These are phyloP conservation scores for Salvia hispanica DNA, from an alignment of 257 asterid species.

Conservation along the genomic window DNA sequence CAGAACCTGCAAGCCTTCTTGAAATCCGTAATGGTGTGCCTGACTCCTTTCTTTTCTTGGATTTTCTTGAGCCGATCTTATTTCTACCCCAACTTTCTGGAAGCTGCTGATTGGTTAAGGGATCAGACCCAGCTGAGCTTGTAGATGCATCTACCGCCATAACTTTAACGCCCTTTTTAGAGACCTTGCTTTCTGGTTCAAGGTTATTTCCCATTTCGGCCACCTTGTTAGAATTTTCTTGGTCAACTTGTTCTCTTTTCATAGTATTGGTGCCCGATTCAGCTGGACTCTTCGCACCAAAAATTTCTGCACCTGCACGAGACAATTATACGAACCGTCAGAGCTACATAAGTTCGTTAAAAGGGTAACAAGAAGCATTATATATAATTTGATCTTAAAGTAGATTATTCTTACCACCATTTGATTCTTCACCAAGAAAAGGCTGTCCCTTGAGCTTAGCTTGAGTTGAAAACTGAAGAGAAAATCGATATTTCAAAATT, in stretches of 20 bases:
- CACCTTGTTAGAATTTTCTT: constrained; percentile 22
- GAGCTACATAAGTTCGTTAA: constrained; percentile 20
- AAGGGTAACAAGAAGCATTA: not conserved
- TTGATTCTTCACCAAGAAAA: constrained; percentile 30
- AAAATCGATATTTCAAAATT: constrained; percentile 28
- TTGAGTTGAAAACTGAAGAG: constrained; percentile 42
- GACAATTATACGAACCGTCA: constrained; percentile 19
- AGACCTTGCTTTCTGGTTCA: constrained; percentile 18
- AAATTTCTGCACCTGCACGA: constrained; percentile 42
- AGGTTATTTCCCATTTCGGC: constrained; percentile 14
- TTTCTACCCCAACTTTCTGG: constrained; percentile 26
- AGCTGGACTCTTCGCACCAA: constrained; percentile 20
- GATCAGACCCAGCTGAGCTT: constrained; percentile 17
- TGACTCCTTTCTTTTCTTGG: constrained; percentile 33
- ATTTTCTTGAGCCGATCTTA: constrained; percentile 22
- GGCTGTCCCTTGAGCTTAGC: constrained; percentile 32
- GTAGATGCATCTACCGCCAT: constrained; percentile 9
- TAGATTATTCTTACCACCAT: constrained; percentile 36
- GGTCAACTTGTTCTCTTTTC: constrained; percentile 27
- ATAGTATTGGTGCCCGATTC: constrained; percentile 34
- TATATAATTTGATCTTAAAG: not conserved
- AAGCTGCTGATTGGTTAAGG: not conserved
- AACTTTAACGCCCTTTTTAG: constrained; percentile 10
- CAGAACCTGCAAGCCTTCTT: constrained; percentile 34
- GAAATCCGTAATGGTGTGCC: constrained; percentile 37